Base-by-base conservation (phyloP, 495 filamentous ascomycete genomes). In the Evansstolkia leycettana region DNA sequence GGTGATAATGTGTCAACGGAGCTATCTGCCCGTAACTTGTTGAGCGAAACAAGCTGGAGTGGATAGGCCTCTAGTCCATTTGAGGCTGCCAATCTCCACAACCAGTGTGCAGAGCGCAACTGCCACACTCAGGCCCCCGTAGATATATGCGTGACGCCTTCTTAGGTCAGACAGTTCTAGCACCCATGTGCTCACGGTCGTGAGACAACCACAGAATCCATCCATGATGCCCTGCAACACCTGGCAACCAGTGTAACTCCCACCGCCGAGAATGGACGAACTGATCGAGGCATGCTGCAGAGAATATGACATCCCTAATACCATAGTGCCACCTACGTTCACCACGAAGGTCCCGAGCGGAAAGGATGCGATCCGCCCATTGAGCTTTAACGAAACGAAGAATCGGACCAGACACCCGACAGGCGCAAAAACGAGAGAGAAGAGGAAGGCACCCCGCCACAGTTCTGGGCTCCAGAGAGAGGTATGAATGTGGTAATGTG, bases 161-260 rank as follows among this genome's bases (percentile, higher is more conserved):
- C 42, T 33, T 51, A 88, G 51, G 9, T 65, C 69, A 14, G 67
- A 68, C 42, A 90, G 43, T 64, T 94, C 85, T 7, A 62, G 57
- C 4, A 86, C 76, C 82, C 82, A 90, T 1, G 85, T 92, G 40
- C 76, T 83, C 10, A 94, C 80, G 8, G 85, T 94, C 11, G 85
- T 92, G 52, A 87, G 60, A 50, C 80, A 82, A 2, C 86, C 86
- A 50, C 84, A 90, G 48, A 92, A 87, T 18, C 86, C 86, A 57
- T 92, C 84, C 55, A 76, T 67, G 18, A 89, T 57, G 5, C 84
- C 84, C 44, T 82, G 76, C 39, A 88, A 48, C 2, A 89, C 72
- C 55, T 84, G 80, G 50, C 83, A 86, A 8, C 72, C 31, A 20
- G 32, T 28, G 31, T 38, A 11, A 28, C 43, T 36, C 11, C 28